Conservation (phyloP, 2,329 filamentous ascomycete genomes). For the Monilinia vaccinii-corymbosi region DNA sequence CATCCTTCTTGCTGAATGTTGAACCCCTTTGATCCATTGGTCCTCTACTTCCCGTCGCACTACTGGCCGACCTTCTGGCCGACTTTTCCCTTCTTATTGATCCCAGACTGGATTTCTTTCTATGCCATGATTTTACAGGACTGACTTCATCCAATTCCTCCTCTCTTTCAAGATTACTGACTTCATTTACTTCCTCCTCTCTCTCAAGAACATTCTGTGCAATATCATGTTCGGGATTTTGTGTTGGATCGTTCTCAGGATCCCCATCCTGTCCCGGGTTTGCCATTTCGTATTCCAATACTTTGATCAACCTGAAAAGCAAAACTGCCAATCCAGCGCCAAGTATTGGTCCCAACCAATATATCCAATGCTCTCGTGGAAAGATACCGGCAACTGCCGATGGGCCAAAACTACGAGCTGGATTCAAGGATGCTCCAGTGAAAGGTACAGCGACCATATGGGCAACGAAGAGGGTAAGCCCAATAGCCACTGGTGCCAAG, state of each 20-base stretch:
- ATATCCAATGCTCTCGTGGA: conserved; percentile 40
- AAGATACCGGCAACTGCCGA: conserved; percentile 37
- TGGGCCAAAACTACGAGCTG: conserved; percentile 39
- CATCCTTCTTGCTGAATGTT: neutral
- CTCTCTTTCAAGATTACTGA: conserved; percentile 16
- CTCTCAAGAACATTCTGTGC: conserved; percentile 18
- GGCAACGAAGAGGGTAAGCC: conserved; percentile 34
- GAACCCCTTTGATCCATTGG: neutral
- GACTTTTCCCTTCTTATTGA: neutral
- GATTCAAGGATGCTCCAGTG: conserved; percentile 41
- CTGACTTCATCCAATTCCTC: neutral
- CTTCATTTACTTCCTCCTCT: neutral
- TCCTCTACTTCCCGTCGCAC: neutral
- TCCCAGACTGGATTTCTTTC: neutral
- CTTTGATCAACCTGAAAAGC: conserved; percentile 43
- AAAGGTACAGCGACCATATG: conserved; percentile 33
- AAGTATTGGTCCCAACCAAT: conserved; percentile 41
- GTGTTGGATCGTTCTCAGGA: conserved; percentile 34
- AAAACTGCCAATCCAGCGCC: conserved; percentile 39
- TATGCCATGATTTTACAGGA: neutral
- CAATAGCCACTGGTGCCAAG: conserved; percentile 37
- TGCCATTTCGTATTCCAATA: conserved; percentile 43
- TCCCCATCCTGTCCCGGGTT: conserved; percentile 39
- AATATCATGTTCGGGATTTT: conserved; percentile 33
- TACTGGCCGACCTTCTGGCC: neutral